A percentile compares a stretch with the other conserved stretches of the same genome.
Conservation (phyloP, 2,329 filamentous ascomycete genomes). For the Xylariales sp. region DNA sequence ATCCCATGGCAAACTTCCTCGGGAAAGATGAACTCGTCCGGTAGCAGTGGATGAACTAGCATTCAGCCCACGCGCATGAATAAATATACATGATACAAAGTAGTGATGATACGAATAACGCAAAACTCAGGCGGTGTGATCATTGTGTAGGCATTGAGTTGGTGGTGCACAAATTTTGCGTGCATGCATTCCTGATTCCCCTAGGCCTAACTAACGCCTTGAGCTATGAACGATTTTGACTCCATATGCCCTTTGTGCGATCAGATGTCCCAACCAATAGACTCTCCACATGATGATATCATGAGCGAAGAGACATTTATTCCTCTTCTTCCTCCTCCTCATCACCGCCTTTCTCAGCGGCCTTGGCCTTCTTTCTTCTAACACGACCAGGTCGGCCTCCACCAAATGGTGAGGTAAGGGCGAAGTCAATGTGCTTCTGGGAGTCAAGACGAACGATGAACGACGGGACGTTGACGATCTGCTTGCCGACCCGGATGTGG, state of each 20-base stretch:
- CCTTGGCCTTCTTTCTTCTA: conserved; percentile 99
- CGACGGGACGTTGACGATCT: conserved; percentile 99
- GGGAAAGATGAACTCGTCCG: conserved; percentile 65
- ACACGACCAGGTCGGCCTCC: conserved; percentile 96
- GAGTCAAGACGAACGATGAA: conserved; percentile 99
- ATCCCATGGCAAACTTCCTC: conserved; percentile 82
- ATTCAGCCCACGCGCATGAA: too few relatives aligned
- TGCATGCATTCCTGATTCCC: conserved; percentile 33
- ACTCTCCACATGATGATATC: conserved; percentile 21
- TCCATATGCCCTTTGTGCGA: conserved; percentile 30
- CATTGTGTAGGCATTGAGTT: too few relatives aligned
- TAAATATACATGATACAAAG: too few relatives aligned
- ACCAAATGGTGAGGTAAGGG: conserved; percentile 94
- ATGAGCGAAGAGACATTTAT: conserved; percentile 34
- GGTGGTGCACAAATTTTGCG: too few relatives aligned
- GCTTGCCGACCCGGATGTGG: conserved; percentile 99
- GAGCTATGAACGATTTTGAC: conserved; percentile 42
- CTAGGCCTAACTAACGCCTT: conserved; percentile 51
- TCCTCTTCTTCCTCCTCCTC: conserved; percentile 81
- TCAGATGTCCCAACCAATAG: conserved; percentile 27
- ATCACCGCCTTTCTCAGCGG: conserved; percentile 78
- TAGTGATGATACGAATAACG: too few relatives aligned
- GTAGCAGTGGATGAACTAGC: too few relatives aligned
- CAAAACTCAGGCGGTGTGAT: too few relatives aligned
- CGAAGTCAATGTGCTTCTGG: conserved; percentile 99